Conservation (phyloP, 345 rosid species). For the Kernera saxatilis region DNA sequence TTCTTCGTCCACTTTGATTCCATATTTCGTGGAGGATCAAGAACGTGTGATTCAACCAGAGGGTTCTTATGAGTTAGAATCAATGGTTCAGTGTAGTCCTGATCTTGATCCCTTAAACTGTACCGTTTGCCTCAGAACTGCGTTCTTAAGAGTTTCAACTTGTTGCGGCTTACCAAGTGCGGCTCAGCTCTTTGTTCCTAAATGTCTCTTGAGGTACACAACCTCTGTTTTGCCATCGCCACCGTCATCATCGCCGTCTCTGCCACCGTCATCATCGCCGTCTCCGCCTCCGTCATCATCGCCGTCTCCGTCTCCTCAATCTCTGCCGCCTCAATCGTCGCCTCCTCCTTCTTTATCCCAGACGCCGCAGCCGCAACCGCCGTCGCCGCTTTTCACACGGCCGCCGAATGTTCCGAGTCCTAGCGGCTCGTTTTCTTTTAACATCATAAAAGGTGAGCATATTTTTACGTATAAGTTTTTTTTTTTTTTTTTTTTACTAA, state of each 20-base stretch:
- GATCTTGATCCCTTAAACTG: conserved; percentile 1
- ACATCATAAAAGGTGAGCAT: conserved; percentile 1
- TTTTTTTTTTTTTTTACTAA: too few species aligned
- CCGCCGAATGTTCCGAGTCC: neutral
- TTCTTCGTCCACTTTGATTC: neutral
- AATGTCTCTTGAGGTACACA: conserved; percentile 11
- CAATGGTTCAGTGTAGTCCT: conserved; percentile 26
- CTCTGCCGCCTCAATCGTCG: neutral
- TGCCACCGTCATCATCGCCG: neutral
- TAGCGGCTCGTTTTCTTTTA: neutral
- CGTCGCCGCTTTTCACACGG: neutral
- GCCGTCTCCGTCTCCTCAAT: neutral
- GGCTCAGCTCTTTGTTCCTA: conserved; percentile 12
- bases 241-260: neutral
- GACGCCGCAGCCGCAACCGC: neutral
- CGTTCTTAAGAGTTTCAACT: neutral
- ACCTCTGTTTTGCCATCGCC: neutral
- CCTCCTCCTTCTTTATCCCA: neutral
- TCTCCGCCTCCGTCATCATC: too few species aligned
- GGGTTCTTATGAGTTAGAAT: conserved; percentile 15
- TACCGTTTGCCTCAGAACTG: neutral
- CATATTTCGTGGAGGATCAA: conserved; percentile 12
- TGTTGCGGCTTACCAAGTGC: conserved; percentile 3
- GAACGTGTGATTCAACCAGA: conserved; percentile 9
- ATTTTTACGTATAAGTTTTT: neutral